Conservation (phyloP, 129 eudicot species). For the Centella asiatica region DNA sequence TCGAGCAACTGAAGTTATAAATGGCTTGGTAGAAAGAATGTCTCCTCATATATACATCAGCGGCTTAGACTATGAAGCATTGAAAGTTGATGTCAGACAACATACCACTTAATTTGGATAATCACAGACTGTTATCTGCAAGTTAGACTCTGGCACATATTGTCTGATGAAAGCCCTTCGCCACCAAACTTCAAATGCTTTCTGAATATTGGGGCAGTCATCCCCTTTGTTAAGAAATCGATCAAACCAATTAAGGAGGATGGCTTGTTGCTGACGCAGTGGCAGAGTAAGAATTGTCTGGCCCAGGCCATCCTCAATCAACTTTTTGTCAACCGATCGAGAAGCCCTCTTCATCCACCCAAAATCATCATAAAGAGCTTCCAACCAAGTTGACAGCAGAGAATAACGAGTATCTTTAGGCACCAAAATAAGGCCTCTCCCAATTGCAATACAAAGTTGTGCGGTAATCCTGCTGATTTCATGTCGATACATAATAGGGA, state of each 20-base stretch:
- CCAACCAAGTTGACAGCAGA: slow-evolving; percentile 88
- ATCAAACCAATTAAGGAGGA: slow-evolving; percentile 77
- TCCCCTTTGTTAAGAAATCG: slow-evolving; percentile 84
- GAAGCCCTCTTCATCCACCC: slow-evolving; percentile 75
- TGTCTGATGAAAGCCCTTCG: slow-evolving; percentile 74
- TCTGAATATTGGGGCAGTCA: slow-evolving; percentile 84
- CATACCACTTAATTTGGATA: slow-evolving; percentile 37
- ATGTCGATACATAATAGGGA: slow-evolving; percentile 78
- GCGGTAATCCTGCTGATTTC: slow-evolving; percentile 87
- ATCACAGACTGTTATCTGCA: slow-evolving; percentile 76
- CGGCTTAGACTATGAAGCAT: not conserved
- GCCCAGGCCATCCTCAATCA: slow-evolving; percentile 73
- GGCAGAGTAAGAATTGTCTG: slow-evolving; percentile 76
- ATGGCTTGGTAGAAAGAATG: slow-evolving; percentile 11
- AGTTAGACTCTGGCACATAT: slow-evolving; percentile 45
- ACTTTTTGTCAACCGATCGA: slow-evolving; percentile 49
- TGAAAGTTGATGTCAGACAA: not conserved
- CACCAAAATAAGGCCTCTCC: slow-evolving; percentile 69
- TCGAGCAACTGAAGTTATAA: not conserved
- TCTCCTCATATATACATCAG: slow-evolving; percentile 13
- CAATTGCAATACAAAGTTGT: slow-evolving; percentile 68
- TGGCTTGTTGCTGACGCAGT: slow-evolving; percentile 51
- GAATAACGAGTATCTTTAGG: slow-evolving; percentile 57
- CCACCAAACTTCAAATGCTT: slow-evolving; percentile 97
- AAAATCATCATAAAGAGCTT: slow-evolving; percentile 80